Evolutionary conservation across 169 alveolate species (phyloP).

Genomic region (Cryptosporidium xiaoi): DNA sequence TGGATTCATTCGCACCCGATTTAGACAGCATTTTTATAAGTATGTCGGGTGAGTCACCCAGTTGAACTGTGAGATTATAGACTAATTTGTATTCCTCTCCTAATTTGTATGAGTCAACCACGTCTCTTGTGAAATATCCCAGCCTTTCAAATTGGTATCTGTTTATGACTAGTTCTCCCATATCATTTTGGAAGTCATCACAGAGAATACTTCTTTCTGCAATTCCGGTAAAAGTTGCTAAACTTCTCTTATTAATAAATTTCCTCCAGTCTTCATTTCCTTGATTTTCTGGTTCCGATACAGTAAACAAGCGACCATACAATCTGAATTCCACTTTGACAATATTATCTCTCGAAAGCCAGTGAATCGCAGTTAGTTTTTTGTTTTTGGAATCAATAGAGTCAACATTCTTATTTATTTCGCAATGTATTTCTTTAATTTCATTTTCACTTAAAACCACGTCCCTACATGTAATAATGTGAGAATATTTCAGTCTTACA

Average conservation of each 20-base stretch:
- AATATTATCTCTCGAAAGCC: slow-evolving; percentile 37
- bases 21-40: slow-evolving; percentile 29
- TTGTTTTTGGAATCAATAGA: neutral
- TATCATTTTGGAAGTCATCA: slow-evolving; percentile 46
- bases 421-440: slow-evolving; percentile 46
- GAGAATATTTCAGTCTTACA: slow-evolving; percentile 50
- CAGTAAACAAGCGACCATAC: slow-evolving; percentile 86
- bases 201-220: slow-evolving; percentile 34
- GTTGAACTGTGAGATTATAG: slow-evolving; percentile 40
- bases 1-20: slow-evolving; percentile 48
- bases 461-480: slow-evolving; percentile 39
- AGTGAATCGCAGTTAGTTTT: slow-evolving; percentile 49
- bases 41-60: slow-evolving; percentile 56
- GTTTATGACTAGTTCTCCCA: slow-evolving; percentile 78
- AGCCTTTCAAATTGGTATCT: slow-evolving; percentile 90
- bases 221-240: slow-evolving; percentile 5
- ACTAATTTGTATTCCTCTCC: neutral
- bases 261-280: slow-evolving; percentile 72
- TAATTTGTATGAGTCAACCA: slow-evolving; percentile 13
- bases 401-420: neutral
- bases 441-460: slow-evolving; percentile 1
- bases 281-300: slow-evolving; percentile 80
- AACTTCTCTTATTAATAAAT: slow-evolving; percentile 82
- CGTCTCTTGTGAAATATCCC: slow-evolving; percentile 84
- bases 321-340: slow-evolving; percentile 56